phyloP scores from a whole-genome alignment of 805 yeast species.

The Kazachstania bromeliacearum region DNA sequence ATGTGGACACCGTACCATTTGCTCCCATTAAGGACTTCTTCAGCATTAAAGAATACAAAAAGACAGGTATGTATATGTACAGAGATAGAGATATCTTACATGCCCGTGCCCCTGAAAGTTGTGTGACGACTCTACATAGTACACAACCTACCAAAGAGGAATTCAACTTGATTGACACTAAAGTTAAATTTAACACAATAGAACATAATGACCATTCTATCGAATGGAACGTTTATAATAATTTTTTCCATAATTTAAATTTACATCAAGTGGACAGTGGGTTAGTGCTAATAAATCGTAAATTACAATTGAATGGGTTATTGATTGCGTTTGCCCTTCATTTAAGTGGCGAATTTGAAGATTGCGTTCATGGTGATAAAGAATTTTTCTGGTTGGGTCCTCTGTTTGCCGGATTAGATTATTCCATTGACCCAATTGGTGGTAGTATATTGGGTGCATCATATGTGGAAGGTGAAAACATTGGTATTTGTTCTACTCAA shows the following conservation, averaged over 20 bases:
- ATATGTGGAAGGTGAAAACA: constrained; percentile 13
- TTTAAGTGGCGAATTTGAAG: constrained; percentile 18
- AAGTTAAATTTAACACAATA: not conserved
- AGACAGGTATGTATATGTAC: constrained; percentile 22
- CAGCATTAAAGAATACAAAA: constrained; percentile 11
- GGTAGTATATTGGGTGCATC: constrained; percentile 31
- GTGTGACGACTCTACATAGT: constrained; percentile 18
- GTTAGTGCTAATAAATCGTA: constrained; percentile 21
- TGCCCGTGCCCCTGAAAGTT: constrained; percentile 17
- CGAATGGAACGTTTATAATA: constrained; percentile 13
- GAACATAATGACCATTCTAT: constrained; percentile 1
- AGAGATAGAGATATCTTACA: constrained; percentile 25
- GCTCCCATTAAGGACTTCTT: constrained; percentile 31
- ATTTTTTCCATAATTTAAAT: constrained; percentile 14
- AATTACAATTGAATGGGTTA: constrained; percentile 17
- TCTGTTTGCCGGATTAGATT: constrained; percentile 32
- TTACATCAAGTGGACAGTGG: constrained; percentile 31
- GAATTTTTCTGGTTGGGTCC: constrained; percentile 71
- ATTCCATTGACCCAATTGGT: constrained; percentile 30
- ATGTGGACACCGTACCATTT: constrained; percentile 44
- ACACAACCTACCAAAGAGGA: constrained; percentile 25
- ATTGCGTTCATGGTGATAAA: constrained; percentile 63
- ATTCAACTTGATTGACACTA: constrained; percentile 13
- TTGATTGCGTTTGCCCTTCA: constrained; percentile 23
- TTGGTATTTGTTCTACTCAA: constrained; percentile 26